Conservation (phyloP, 1,284 basidiomycete species). For the Pyrrhoderma lamaoense region DNA sequence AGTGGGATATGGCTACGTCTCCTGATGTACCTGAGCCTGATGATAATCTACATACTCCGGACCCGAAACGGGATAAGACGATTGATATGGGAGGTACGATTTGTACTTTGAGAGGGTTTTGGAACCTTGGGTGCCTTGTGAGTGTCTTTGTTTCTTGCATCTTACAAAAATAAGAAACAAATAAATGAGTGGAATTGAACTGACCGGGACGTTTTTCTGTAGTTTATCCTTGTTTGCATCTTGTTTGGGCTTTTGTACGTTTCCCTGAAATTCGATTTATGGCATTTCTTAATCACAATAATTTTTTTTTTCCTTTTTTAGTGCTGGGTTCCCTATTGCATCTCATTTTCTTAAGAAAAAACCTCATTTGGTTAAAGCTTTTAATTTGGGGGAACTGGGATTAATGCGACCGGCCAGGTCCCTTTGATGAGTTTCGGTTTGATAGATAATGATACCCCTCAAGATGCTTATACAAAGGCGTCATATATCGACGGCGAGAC, state of each 20-base stretch:
- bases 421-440: slow-evolving; percentile 31
- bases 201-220: slow-evolving; percentile 57
- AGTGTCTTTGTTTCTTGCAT: slow-evolving; percentile 23
- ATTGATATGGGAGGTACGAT: slow-evolving; percentile 28
- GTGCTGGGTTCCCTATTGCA: slow-evolving; percentile 42
- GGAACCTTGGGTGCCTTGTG: slow-evolving; percentile 38
- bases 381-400: slow-evolving; percentile 52
- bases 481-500: slow-evolving; percentile 33
- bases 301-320: slow-evolving; percentile 1
- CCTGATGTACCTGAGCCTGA: slow-evolving; percentile 16
- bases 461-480: slow-evolving; percentile 32
- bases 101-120: slow-evolving; percentile 29
- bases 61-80: slow-evolving; percentile 24
- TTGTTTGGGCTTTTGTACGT: slow-evolving; percentile 49
- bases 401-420: slow-evolving; percentile 37
- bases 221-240: slow-evolving; percentile 40
- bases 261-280: no score
- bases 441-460: slow-evolving; percentile 48
- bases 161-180: no score
- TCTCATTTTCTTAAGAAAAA: slow-evolving; percentile 27
- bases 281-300: no score
- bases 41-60: slow-evolving; percentile 43
- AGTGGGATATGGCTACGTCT: slow-evolving; percentile 16
- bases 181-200: slow-evolving; percentile 28
- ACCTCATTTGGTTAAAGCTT: slow-evolving; percentile 24